Base-by-base conservation (phyloP, 345 rosid genomes). In the Sonneratia caseolaris region DNA sequence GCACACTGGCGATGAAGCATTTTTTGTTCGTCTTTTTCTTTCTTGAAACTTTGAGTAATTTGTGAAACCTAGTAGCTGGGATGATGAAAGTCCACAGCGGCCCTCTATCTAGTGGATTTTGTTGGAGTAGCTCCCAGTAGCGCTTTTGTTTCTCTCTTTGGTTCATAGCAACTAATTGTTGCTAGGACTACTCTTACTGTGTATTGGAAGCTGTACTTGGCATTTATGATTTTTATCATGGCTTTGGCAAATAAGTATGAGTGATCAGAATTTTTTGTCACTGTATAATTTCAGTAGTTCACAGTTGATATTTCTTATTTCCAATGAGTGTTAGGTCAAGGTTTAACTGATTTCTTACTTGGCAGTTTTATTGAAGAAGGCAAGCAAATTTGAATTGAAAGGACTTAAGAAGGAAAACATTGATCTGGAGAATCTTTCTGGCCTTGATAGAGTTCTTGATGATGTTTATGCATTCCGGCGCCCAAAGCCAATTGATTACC, bases 401-500 rank as follows among this genome's bases (percentile, higher is more conserved):
- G 77, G 68, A 24, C 71, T 79, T 37, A 45, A 77, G 72, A 82
- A 70, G 72, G 59, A 77, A 61, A 74, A 75, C 64, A 68, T 77
- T 55, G 74, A 75, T 73, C 66, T 27, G 10, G 71, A 49, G 64
- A 21, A 8, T 56, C 62, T 82, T 10, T 36, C 70, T 40, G 77
- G 75, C 24, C 82, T 86, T 53, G 82, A 79, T 71, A 68, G 68
- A 27, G 32, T 84, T 37, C 78, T 86, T 36, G 48, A 76, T 70
- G 85, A 79, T 70, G 82, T 73, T 65, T 82, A 76, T 75, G 37
- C 3, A 27, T 71, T 51, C 40, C 66, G 70, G 40, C 75, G 66
- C 42, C 90, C 87, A 8, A 72, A 78, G 22, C 49, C 80, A 59
- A 71, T 73, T 35, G 86, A 86, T 47, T 86, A 75, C 13, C 69